These are phyloP conservation scores for Peniophora sp. DNA, from an alignment of 1,284 basidiomycete species.

Conservation along the genomic window DNA sequence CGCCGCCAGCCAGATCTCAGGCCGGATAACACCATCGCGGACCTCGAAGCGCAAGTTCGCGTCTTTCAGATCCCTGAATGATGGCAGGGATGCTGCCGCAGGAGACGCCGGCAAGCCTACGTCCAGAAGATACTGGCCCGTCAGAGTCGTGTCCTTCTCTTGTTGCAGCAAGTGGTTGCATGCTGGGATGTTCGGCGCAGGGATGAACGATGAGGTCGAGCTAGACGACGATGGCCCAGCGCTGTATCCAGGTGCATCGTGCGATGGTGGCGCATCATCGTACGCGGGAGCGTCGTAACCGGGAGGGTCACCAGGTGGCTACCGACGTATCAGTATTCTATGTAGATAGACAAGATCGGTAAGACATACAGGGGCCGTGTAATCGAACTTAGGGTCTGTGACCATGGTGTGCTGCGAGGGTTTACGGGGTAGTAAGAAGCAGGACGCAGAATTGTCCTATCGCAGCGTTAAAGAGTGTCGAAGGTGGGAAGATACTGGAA, in stretches of 20 bases:
- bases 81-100: background rate
- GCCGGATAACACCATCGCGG: conserved; percentile 5
- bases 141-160: conserved; percentile 4
- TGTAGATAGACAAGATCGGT: too few species aligned
- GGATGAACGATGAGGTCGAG: background rate
- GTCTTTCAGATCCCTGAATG: background rate
- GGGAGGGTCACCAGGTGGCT: too few species aligned
- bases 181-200: conserved; percentile 5
- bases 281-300: background rate
- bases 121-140: conserved; percentile 8
- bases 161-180: conserved; percentile 6
- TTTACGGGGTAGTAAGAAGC: too few species aligned
- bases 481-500: too few species aligned
- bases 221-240: background rate
- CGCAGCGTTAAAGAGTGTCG: too few species aligned
- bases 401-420: too few species aligned
- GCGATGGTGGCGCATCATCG: background rate
- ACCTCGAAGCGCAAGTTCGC: conserved; percentile 5
- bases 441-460: too few species aligned
- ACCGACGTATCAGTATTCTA: too few species aligned
- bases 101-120: conserved; percentile 6
- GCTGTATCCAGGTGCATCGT: background rate
- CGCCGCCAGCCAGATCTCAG: conserved; percentile 1
- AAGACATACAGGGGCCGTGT: too few species aligned
- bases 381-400: too few species aligned